Conservation (phyloP, 1,139 yeast species). For the Yamadazyma atmosphaerica region DNA sequence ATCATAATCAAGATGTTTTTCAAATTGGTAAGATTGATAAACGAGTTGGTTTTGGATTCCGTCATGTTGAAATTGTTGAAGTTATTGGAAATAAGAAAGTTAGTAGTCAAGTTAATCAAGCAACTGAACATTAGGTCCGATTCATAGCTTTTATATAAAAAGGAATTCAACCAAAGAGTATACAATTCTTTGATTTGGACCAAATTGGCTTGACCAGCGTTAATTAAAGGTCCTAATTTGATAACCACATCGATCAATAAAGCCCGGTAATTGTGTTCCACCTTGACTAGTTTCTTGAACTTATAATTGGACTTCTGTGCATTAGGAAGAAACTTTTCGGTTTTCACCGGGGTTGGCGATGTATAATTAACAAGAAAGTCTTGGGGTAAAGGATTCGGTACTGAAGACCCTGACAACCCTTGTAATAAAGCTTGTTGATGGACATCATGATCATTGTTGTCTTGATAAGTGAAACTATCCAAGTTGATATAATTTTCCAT, state of each 20-base stretch:
- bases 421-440: conserved; percentile 14
- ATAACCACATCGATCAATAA: conserved; percentile 16
- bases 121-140: conserved; percentile 38
- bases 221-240: conserved; percentile 22
- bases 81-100: conserved; percentile 37
- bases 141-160: conserved; percentile 26
- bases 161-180: conserved; percentile 35
- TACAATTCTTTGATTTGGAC: conserved; percentile 33
- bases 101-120: conserved; percentile 40
- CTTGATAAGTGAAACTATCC: conserved; percentile 2
- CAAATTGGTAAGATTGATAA: conserved; percentile 17
- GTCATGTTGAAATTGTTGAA: conserved; percentile 22
- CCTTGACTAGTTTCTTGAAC: conserved; percentile 15
- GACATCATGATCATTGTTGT: conserved; percentile 4
- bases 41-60: conserved; percentile 14
- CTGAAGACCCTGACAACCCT: conserved; percentile 11
- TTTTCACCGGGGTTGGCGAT: conserved; percentile 5
- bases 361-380: conserved; percentile 12
- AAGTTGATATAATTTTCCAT: conserved; percentile 5
- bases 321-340: conserved; percentile 20
- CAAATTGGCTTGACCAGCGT: conserved; percentile 29
- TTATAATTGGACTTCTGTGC: conserved; percentile 14
- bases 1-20: conserved; percentile 29
- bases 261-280: conserved; percentile 19
- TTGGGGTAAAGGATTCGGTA: conserved; percentile 13